phyloP scores from a whole-genome alignment of 1,139 yeast species.

The Meyerozyma sp. region DNA sequence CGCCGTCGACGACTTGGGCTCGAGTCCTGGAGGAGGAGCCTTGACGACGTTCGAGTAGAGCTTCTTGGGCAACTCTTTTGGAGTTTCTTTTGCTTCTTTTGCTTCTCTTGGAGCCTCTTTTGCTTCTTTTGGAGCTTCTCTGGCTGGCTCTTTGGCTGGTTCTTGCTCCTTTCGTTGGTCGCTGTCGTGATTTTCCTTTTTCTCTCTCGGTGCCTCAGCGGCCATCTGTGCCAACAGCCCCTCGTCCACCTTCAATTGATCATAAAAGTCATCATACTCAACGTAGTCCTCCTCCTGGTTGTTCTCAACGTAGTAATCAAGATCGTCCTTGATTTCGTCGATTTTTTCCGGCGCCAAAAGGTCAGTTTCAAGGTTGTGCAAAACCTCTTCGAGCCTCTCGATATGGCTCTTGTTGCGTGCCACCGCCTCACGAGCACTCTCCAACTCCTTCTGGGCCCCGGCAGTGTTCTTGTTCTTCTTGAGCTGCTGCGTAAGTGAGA shows the following conservation, averaged over 20 bases:
- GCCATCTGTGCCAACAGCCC: conserved; percentile 44
- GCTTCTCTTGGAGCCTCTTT: not conserved
- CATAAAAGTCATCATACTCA: conserved; percentile 92
- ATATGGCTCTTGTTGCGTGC: conserved; percentile 82
- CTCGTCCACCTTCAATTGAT: conserved; percentile 74
- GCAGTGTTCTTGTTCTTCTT: conserved; percentile 47
- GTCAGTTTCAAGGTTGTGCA: conserved; percentile 78
- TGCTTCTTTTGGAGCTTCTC: conserved; percentile 9
- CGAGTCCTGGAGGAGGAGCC: conserved; percentile 9
- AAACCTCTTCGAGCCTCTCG: conserved; percentile 68
- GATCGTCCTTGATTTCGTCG: conserved; percentile 80
- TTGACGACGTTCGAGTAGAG: conserved; percentile 17
- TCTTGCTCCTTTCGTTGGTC: conserved; percentile 7
- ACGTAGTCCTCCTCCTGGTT: conserved; percentile 95
- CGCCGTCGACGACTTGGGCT: conserved; percentile 6
- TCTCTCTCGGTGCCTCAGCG: conserved; percentile 18
- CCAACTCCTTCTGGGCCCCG: conserved; percentile 45
- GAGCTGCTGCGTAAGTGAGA: conserved; percentile 40
- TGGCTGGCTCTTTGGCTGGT: not conserved
- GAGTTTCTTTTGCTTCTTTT: not conserved
- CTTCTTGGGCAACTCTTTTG: not conserved
- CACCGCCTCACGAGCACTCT: conserved; percentile 56
- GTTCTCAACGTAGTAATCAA: conserved; percentile 89
- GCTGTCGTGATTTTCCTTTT: conserved; percentile 8
- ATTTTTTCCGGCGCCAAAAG: conserved; percentile 77